phyloP scores from a whole-genome alignment of 768 basidiomycete species.

The Naematelia aurantialba region DNA sequence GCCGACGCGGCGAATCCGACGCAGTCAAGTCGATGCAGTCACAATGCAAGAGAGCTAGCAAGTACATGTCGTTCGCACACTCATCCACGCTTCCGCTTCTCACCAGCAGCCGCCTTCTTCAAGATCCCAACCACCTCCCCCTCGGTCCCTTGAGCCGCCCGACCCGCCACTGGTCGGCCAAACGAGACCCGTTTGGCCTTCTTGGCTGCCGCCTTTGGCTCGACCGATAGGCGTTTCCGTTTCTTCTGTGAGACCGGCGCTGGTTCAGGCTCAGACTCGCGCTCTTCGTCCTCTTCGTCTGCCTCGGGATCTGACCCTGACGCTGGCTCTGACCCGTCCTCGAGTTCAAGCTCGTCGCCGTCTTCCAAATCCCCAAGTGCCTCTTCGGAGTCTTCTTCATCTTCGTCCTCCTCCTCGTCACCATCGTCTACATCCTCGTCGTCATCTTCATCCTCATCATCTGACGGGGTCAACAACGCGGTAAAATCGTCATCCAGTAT shows the following conservation, averaged over 20 bases:
- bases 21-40: too few species aligned
- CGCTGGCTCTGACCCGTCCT: slow-evolving; percentile 48
- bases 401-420: slow-evolving; percentile 41
- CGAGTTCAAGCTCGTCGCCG: slow-evolving; percentile 32
- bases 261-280: slow-evolving; percentile 31
- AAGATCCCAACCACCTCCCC: slow-evolving; percentile 5
- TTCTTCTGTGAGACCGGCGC: slow-evolving; percentile 27
- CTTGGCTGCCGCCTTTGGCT: slow-evolving; percentile 8
- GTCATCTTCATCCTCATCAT: slow-evolving; percentile 52
- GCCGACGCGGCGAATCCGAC: too few species aligned
- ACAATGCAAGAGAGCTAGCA: too few species aligned
- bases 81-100: slow-evolving; percentile 5
- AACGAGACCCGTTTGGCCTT: slow-evolving; percentile 38
- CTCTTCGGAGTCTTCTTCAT: slow-evolving; percentile 30
- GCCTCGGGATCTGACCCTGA: slow-evolving; percentile 53
- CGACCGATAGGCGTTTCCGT: slow-evolving; percentile 22
- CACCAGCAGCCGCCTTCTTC: slow-evolving; percentile 2
- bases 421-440: slow-evolving; percentile 51
- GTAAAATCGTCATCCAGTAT: slow-evolving; percentile 54
- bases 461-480: slow-evolving; percentile 50
- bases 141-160: background rate
- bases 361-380: slow-evolving; percentile 29
- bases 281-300: slow-evolving; percentile 53
- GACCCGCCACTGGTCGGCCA: slow-evolving; percentile 8
- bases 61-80: background rate